These are phyloP conservation scores for Teratosphaeria viscida DNA, from an alignment of 2,329 filamentous ascomycete genomes.

Conservation along the genomic window DNA sequence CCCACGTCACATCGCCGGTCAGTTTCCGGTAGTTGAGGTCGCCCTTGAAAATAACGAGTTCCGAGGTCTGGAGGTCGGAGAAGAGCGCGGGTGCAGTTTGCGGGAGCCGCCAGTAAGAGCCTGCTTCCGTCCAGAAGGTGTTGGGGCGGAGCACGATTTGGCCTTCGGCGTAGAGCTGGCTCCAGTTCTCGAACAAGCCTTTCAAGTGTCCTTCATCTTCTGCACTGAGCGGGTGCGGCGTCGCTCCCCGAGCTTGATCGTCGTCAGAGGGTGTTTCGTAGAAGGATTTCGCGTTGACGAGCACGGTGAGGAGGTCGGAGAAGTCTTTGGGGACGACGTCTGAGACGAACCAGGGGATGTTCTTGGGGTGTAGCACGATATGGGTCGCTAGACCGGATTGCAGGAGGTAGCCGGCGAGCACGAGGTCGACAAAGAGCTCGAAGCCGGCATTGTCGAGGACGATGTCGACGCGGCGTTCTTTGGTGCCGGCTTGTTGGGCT, in stretches of 20 bases:
- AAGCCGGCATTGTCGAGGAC: slow-evolving; percentile 96
- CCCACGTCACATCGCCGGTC: slow-evolving; percentile 80
- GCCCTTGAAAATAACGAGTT: slow-evolving; percentile 92
- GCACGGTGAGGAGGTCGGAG: slow-evolving; percentile 63
- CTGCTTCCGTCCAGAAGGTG: slow-evolving; percentile 79
- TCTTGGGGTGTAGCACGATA: slow-evolving; percentile 84
- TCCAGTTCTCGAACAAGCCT: slow-evolving; percentile 79
- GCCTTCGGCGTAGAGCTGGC: slow-evolving; percentile 67
- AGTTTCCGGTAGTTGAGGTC: slow-evolving; percentile 95
- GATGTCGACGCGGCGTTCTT: slow-evolving; percentile 74
- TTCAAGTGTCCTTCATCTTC: slow-evolving; percentile 56
- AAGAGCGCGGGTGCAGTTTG: slow-evolving; percentile 54
- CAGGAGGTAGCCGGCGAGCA: slow-evolving; percentile 82
- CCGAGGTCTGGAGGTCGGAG: slow-evolving; percentile 68
- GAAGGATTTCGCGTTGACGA: slow-evolving; percentile 68
- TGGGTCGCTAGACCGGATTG: slow-evolving; percentile 74
- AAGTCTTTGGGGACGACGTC: slow-evolving; percentile 88
- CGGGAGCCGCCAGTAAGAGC: slow-evolving; percentile 83
- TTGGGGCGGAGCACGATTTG: slow-evolving; percentile 75
- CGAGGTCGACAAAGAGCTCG: slow-evolving; percentile 89
- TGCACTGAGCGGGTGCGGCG: slow-evolving; percentile 51
- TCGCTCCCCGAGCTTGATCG: slow-evolving; percentile 42
- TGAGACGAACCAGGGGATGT: slow-evolving; percentile 95
- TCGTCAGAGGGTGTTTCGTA: slow-evolving; percentile 68
- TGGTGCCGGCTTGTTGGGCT: slow-evolving; percentile 51